A percentile compares a stretch with the other conserved stretches of the same genome.
Conservation (phyloP, 345 rosid genomes). For the Carallia pectinifolia region DNA sequence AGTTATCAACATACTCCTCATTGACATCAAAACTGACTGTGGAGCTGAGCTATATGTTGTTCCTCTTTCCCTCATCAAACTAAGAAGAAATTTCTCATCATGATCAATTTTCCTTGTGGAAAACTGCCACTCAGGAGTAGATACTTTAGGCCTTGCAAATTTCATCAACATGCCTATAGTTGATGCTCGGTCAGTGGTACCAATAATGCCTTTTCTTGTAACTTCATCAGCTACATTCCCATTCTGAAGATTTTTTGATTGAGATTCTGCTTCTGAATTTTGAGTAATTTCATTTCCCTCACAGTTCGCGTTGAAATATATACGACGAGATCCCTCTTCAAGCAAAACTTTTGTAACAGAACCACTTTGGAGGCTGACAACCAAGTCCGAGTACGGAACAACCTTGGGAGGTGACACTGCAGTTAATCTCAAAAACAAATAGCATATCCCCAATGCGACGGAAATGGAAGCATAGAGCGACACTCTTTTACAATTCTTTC, state of each 20-base stretch:
- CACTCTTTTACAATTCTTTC: conserved; percentile 56
- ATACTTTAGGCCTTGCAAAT: conserved; percentile 35
- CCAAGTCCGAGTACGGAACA: conserved; percentile 84
- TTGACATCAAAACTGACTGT: conserved; percentile 64
- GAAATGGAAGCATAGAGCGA: conserved; percentile 45
- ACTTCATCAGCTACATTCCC: conserved; percentile 27
- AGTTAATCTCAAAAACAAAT: conserved; percentile 65
- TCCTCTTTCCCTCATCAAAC: conserved; percentile 88
- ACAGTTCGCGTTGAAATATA: conserved; percentile 55
- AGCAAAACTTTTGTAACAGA: conserved; percentile 69
- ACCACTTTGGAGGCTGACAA: conserved; percentile 63
- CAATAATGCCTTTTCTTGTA: conserved; percentile 28
- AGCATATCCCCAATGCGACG: conserved; percentile 60
- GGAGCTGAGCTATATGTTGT: conserved; percentile 85
- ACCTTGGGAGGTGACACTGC: conserved; percentile 63
- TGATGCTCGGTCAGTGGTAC: conserved; percentile 6
- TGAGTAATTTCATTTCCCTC: conserved; percentile 27
- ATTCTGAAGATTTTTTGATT: conserved; percentile 12
- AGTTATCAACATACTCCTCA: conserved; percentile 64
- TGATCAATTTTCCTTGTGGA: conserved; percentile 80
- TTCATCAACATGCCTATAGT: conserved; percentile 32
- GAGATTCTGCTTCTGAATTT: conserved; percentile 35
- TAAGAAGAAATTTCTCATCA: conserved; percentile 88
- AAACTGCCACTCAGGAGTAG: conserved; percentile 68
- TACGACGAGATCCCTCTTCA: conserved; percentile 91